Evolutionary conservation across 2,329 filamentous ascomycete genomes (phyloP), one percentile per base, ranked within the genome.

Genomic region (Ceratocystis cacaofunesta): DNA sequence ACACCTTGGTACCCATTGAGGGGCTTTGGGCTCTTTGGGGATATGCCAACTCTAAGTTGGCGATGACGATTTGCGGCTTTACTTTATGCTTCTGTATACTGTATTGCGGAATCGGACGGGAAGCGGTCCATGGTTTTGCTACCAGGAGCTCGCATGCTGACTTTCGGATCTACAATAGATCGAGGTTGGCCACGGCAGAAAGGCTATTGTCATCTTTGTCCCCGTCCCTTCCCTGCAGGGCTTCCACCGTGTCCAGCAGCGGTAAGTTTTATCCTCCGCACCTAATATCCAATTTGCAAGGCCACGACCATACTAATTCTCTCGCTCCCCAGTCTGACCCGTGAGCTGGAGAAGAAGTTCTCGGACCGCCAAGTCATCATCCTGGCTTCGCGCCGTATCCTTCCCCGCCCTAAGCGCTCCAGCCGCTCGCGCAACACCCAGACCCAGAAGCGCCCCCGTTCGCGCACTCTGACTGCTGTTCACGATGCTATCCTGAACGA

Each of bases 261-360:
- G 94, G 92, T 97, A 92, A 81, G 87, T 79, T 70, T 46, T 43
- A 17, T 48, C 10, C 30, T 58, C 22, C 1, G 12, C 36, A 8
- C 46, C 30, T 36, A 36, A 17, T 30, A 41, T 2, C n/a, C 44
- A 32, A 68, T 61, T 55, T 3, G 7, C 48, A 64, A 25, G 25
- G 55, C 12, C 19, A 25, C 48, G 8, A 2, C 8, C 19, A 2
- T n/a, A 66, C 70, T 75, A 68, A 74, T 10, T 12, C 10, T 36
- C 68, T 1, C n/a, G 6, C 17, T 25, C 15, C n/a, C 3, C 67
- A 97, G 92, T 78, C 87, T 99, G 77, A 99, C 94, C 80, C 94
- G 94, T 82, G 94, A 99, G 86, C 92, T 99, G 77, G 94, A 99
- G 89, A 99, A 99, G 91, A 99, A 99, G 85, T 99, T 99, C 90